phyloP scores from a whole-genome alignment of 345 rosid species.

The Gossypium longicalyx region DNA sequence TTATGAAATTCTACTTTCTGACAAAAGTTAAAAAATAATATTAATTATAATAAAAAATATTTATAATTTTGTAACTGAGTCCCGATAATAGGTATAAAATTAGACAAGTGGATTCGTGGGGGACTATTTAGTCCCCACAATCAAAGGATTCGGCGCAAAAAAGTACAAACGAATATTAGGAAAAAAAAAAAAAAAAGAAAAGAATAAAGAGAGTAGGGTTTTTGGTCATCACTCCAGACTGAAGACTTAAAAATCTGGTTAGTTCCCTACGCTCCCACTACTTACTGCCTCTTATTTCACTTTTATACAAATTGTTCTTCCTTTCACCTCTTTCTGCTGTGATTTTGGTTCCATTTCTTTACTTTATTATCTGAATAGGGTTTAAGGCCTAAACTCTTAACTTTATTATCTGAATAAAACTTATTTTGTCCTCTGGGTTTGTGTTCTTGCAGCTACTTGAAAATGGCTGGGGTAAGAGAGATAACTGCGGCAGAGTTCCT shows the following conservation, averaged over 20 bases:
- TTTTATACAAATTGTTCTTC: not conserved
- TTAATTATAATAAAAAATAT: too few relatives aligned
- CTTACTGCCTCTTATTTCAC: not conserved
- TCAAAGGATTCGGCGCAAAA: not conserved
- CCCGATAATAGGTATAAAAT: too few relatives aligned
- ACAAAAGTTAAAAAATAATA: too few relatives aligned
- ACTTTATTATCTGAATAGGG: too few relatives aligned
- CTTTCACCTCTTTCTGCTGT: not conserved
- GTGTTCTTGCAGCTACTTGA: not conserved
- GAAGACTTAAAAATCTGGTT: not conserved
- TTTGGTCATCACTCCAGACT: not conserved
- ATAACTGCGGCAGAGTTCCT: conserved; percentile 36
- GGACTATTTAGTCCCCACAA: not conserved
- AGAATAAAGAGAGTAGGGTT: not conserved
- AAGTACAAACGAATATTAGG: not conserved
- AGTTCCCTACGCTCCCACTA: not conserved
- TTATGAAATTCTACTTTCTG: too few relatives aligned
- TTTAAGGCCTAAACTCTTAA: too few relatives aligned
- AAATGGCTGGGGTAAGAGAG: conserved; percentile 34
- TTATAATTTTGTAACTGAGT: too few relatives aligned
- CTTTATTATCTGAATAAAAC: not conserved
- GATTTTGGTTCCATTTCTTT: not conserved
- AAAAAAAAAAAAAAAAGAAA: not conserved
- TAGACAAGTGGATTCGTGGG: too few relatives aligned
- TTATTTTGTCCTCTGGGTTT: not conserved